phyloP scores from a whole-genome alignment of 2,329 filamentous ascomycete species.

The Trichoderma polysporum region DNA sequence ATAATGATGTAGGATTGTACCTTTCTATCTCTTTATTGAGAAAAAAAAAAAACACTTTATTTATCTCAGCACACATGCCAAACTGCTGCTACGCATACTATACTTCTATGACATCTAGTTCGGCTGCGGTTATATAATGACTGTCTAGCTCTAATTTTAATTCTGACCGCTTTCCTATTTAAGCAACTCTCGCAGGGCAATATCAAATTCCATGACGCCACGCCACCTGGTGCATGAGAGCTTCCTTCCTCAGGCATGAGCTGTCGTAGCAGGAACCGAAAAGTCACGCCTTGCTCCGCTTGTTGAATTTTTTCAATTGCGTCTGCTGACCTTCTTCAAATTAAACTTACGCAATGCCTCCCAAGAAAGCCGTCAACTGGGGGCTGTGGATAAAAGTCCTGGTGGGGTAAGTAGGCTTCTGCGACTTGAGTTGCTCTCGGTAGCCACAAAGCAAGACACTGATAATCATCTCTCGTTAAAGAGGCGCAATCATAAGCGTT shows the following conservation, averaged over 20 bases:
- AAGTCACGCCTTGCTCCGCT: background rate
- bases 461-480: slow-evolving; percentile 38
- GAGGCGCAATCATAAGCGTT: slow-evolving; percentile 68
- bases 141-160: background rate
- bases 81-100: background rate
- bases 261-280: background rate
- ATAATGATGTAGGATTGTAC: too few species aligned
- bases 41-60: background rate
- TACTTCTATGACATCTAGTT: background rate
- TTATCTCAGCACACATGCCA: too few species aligned
- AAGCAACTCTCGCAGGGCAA: background rate
- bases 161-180: slow-evolving; percentile 7
- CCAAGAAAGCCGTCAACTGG: slow-evolving; percentile 54
- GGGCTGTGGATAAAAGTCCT: slow-evolving; percentile 68
- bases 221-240: slow-evolving; percentile 1
- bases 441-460: slow-evolving; percentile 19
- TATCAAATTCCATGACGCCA: slow-evolving; percentile 20
- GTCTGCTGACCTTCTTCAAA: background rate
- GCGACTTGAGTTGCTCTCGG: background rate
- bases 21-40: too few species aligned
- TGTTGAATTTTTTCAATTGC: background rate
- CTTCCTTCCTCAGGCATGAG: slow-evolving; percentile 1
- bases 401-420: slow-evolving; percentile 55
- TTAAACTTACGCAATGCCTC: slow-evolving; percentile 29
- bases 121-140: too few species aligned